Percentiles rank a stretch among this genome's conserved stretches.
Conservation (phyloP, 495 filamentous ascomycete genomes). For the Penicillium pancosmium region DNA sequence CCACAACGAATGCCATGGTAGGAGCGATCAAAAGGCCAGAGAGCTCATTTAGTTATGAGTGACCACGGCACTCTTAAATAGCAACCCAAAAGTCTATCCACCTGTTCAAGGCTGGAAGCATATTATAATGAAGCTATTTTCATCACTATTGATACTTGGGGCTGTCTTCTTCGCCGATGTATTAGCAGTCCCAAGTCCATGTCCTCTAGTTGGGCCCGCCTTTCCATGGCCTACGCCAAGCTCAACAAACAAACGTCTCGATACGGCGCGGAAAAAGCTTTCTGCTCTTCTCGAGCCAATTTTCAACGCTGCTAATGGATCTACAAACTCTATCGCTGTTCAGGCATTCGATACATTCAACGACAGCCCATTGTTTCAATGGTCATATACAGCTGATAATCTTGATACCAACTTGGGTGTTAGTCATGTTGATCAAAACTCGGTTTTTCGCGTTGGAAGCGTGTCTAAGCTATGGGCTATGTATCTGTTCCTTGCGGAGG, state of each 20-base stretch:
- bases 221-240: slow-evolving; percentile 11
- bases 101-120: neutral
- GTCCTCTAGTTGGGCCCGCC: slow-evolving; percentile 15
- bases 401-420: slow-evolving; percentile 19
- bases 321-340: slow-evolving; percentile 11
- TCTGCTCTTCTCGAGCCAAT: slow-evolving; percentile 5
- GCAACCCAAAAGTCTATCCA: neutral
- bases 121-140: neutral
- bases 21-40: neutral
- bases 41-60: neutral
- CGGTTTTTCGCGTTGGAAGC: slow-evolving; percentile 56
- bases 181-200: slow-evolving; percentile 1
- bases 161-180: neutral
- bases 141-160: slow-evolving; percentile 6
- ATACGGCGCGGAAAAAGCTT: slow-evolving; percentile 5
- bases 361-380: slow-evolving; percentile 5
- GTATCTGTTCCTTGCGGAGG: slow-evolving; percentile 48
- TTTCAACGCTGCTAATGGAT: slow-evolving; percentile 8
- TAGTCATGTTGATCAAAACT: slow-evolving; percentile 39
- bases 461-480: slow-evolving; percentile 53
- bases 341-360: slow-evolving; percentile 13
- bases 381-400: slow-evolving; percentile 6
- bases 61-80: neutral
- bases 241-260: slow-evolving; percentile 2
- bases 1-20: neutral